A percentile compares a stretch with the other conserved stretches of the same genome.
Conservation (phyloP, 371 early-diverging fungal species). For the Chytridiales sp. region DNA sequence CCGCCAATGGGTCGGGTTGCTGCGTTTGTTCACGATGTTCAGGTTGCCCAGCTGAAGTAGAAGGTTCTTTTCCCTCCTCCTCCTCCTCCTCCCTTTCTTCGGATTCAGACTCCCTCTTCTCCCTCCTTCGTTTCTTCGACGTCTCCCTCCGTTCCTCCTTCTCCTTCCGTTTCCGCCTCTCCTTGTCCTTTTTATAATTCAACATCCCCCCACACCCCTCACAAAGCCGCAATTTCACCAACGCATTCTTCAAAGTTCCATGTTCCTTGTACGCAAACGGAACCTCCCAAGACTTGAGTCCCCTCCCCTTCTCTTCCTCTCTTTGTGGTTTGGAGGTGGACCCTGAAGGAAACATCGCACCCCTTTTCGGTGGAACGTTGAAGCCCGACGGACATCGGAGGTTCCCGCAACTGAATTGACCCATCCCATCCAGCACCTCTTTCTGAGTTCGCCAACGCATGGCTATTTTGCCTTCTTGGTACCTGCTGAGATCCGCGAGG, state of each 20-base stretch:
- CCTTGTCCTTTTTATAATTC: constrained; percentile 49
- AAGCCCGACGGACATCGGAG: constrained; percentile 2
- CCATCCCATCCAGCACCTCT: constrained; percentile 77
- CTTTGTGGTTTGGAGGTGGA: no score
- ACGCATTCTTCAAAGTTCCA: constrained; percentile 70
- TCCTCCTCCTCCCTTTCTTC: constrained; percentile 9
- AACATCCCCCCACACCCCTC: constrained; percentile 61
- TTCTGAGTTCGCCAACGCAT: constrained; percentile 79
- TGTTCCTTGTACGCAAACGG: constrained; percentile 79
- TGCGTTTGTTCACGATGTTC: no score
- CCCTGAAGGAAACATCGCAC: not conserved
- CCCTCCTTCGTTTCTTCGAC: constrained; percentile 10
- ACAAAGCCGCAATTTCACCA: constrained; percentile 80
- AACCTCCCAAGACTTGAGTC: constrained; percentile 80
- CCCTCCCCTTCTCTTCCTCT: no score
- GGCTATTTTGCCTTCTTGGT: constrained; percentile 76
- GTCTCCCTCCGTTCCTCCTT: not conserved
- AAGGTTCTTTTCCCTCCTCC: not conserved
- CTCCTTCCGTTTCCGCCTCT: constrained; percentile 5
- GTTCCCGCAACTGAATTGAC: constrained; percentile 70
- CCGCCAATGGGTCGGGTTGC: no score
- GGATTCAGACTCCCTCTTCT: constrained; percentile 1
- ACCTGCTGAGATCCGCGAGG: constrained; percentile 70
- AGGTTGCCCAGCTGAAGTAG: not conserved
- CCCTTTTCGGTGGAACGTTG: not conserved